A percentile compares a stretch with the other conserved stretches of the same genome.
Conservation (phyloP, 352 stramenopile genomes). For the Pseudoperonospora humuli region DNA sequence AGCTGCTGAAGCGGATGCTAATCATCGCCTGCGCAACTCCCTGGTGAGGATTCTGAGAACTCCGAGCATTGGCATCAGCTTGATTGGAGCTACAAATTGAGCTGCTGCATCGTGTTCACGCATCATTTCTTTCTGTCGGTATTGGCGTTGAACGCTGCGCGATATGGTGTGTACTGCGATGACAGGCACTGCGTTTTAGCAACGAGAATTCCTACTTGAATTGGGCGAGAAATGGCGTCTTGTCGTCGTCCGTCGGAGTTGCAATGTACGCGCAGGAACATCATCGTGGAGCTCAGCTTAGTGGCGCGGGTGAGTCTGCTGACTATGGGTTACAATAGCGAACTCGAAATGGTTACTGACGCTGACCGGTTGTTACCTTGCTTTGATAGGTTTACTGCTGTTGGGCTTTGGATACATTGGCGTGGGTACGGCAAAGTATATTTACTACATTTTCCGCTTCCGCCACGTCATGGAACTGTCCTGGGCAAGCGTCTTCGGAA, state of each 20-base stretch:
- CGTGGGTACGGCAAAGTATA: slow-evolving; percentile 83
- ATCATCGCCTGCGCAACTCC: slow-evolving; percentile 25
- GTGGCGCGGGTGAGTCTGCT: slow-evolving; percentile 44
- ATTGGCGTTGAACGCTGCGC: background rate
- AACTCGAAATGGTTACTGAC: background rate
- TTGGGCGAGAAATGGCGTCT: slow-evolving; percentile 78
- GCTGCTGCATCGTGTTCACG: slow-evolving; percentile 10
- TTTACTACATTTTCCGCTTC: slow-evolving; percentile 87
- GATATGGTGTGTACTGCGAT: background rate
- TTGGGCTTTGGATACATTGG: slow-evolving; percentile 85
- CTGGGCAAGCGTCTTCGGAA: slow-evolving; percentile 78
- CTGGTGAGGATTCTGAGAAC: slow-evolving; percentile 13
- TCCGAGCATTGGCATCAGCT: too few relatives aligned
- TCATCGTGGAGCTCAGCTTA: slow-evolving; percentile 76
- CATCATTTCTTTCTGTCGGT: background rate
- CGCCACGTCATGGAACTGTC: slow-evolving; percentile 82
- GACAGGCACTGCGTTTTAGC: slow-evolving; percentile 69
- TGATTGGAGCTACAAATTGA: too few relatives aligned
- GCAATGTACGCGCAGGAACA: slow-evolving; percentile 87
- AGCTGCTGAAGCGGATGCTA: slow-evolving; percentile 24
- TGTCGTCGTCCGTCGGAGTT: slow-evolving; percentile 75
- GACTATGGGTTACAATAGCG: background rate
- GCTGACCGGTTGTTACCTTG: background rate
- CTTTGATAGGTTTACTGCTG: slow-evolving; percentile 49
- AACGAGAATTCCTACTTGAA: slow-evolving; percentile 88